These are phyloP conservation scores for Pseudotsuga menziesii DNA, from an alignment of 75 land plant species.

Conservation along the genomic window DNA sequence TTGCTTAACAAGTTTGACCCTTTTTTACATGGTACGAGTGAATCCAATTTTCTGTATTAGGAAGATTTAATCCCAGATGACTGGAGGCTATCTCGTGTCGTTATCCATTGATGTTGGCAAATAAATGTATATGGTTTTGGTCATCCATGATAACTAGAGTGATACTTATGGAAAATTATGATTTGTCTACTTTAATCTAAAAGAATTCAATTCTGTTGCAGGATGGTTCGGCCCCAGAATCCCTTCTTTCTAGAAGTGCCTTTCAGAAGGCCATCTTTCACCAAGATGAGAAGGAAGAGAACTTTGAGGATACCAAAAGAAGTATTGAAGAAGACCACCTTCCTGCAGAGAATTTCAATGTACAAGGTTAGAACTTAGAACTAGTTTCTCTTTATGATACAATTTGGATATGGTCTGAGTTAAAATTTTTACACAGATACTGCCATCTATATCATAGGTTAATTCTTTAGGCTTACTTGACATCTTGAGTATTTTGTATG, in stretches of 20 bases:
- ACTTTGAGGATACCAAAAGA: background rate
- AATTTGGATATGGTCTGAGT: constrained; percentile 12
- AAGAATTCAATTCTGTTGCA: constrained; percentile 2
- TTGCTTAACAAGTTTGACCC: too few species aligned
- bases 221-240: constrained; percentile 49
- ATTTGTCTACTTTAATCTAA: background rate
- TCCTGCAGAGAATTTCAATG: background rate
- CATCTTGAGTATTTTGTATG: background rate
- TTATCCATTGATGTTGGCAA: background rate
- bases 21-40: too few species aligned
- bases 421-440: constrained; percentile 12
- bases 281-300: constrained; percentile 8
- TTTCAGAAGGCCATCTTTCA: constrained; percentile 81
- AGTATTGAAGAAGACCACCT: background rate
- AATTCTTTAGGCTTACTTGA: background rate
- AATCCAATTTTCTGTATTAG: too few species aligned
- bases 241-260: constrained; percentile 68
- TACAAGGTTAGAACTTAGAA: constrained; percentile 6
- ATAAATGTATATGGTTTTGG: background rate
- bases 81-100: background rate
- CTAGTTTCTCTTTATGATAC: background rate
- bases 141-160: background rate
- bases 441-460: constrained; percentile 14
- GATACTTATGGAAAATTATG: background rate
- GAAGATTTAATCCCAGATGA: background rate